Conservation (phyloP, 2,329 filamentous ascomycete species). For the Cladosporium austrohemisphaericum region DNA sequence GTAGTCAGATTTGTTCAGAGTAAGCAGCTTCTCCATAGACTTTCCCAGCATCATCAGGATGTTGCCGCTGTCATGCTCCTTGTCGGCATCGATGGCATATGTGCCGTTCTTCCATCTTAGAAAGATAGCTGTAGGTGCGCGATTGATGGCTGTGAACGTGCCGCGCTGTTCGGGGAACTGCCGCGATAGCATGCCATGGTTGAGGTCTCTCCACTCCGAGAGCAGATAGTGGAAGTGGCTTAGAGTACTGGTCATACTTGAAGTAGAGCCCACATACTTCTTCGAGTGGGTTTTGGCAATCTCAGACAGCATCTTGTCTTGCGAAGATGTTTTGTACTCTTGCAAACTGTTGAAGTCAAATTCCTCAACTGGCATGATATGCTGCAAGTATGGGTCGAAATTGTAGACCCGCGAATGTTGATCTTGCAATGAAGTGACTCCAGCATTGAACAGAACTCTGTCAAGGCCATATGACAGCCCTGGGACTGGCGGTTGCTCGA, state of each 20-base stretch:
- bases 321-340: slow-evolving; percentile 86
- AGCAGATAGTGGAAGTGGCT: slow-evolving; percentile 91
- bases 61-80: slow-evolving; percentile 79
- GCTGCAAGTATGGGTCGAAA: slow-evolving; percentile 89
- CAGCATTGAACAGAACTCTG: slow-evolving; percentile 90
- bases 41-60: slow-evolving; percentile 89
- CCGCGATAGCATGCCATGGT: slow-evolving; percentile 62
- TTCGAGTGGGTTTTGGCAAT: slow-evolving; percentile 64
- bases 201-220: slow-evolving; percentile 74
- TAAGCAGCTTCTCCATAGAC: slow-evolving; percentile 94
- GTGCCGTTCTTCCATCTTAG: slow-evolving; percentile 76
- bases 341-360: slow-evolving; percentile 88
- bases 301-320: slow-evolving; percentile 67
- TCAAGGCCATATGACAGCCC: slow-evolving; percentile 71
- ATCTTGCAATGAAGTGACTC: slow-evolving; percentile 89
- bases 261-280: slow-evolving; percentile 92
- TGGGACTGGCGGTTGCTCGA: slow-evolving; percentile 55
- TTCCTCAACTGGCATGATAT: slow-evolving; percentile 87
- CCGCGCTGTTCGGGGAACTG: slow-evolving; percentile 59
- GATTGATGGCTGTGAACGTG: slow-evolving; percentile 68
- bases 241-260: slow-evolving; percentile 86
- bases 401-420: slow-evolving; percentile 85
- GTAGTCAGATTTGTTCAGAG: slow-evolving; percentile 74
- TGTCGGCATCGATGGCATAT: slow-evolving; percentile 95
- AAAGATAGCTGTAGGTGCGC: slow-evolving; percentile 75